Evolutionary conservation across 768 basidiomycete species (phyloP).

Genomic region (Lactarius evosmus): DNA sequence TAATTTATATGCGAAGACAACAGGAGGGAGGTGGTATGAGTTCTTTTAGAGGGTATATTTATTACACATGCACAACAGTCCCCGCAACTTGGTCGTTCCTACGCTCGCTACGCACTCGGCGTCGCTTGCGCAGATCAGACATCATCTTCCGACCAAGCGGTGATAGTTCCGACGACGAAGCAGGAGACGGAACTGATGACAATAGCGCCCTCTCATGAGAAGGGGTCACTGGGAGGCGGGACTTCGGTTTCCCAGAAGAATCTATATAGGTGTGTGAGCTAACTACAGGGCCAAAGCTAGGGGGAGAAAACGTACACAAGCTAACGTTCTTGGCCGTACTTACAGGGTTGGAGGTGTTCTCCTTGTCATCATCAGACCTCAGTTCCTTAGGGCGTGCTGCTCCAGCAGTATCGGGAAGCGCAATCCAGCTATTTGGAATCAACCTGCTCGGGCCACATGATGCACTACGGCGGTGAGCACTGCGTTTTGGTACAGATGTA

Average conservation of each 20-base stretch:
- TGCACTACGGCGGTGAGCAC: constrained; percentile 17
- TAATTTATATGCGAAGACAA: constrained; percentile 23
- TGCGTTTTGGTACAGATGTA: constrained; percentile 2
- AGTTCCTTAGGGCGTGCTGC: constrained; percentile 4
- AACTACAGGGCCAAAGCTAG: neutral
- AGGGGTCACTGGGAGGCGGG: constrained; percentile 43
- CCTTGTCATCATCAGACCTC: constrained; percentile 14
- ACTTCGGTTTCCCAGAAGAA: constrained; percentile 8
- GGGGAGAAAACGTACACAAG: constrained; percentile 3
- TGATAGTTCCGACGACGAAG: constrained; percentile 71
- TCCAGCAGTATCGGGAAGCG: neutral
- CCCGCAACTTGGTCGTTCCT: constrained; percentile 14
- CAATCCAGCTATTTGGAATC: neutral
- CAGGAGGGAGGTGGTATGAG: neutral
- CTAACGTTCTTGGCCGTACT: neutral
- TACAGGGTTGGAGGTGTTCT: constrained; percentile 17
- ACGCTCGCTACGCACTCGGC: constrained; percentile 28
- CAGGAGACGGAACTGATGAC: constrained; percentile 52
- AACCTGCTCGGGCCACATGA: constrained; percentile 14
- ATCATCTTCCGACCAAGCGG: constrained; percentile 66
- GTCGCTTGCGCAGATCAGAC: constrained; percentile 52
- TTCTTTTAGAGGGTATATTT: neutral
- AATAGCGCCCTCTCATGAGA: constrained; percentile 40
- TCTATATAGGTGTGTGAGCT: neutral
- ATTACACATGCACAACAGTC: constrained; percentile 8